Conservation (phyloP, 1,284 basidiomycete species). For the Trichosporon asahii region DNA sequence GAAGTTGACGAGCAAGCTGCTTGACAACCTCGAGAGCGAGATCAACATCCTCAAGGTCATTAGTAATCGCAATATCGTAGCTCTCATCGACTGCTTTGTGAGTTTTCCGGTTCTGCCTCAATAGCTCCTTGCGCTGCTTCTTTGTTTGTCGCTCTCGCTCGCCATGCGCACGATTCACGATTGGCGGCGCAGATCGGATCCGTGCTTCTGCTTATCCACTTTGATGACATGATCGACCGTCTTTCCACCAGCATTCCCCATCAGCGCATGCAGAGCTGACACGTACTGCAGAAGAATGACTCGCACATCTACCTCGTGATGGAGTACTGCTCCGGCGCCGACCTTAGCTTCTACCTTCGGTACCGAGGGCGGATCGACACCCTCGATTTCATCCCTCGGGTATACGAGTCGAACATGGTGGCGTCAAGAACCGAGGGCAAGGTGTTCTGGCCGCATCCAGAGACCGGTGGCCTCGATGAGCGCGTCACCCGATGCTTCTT, state of each 20-base stretch:
- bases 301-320: slow-evolving; percentile 96
- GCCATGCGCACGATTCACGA: background rate
- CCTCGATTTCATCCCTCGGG: slow-evolving; percentile 70
- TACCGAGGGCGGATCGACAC: slow-evolving; percentile 81
- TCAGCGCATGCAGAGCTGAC: slow-evolving; percentile 7
- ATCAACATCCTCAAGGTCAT: slow-evolving; percentile 94
- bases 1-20: slow-evolving; percentile 84
- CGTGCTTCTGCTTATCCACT: background rate
- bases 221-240: background rate
- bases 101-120: slow-evolving; percentile 27
- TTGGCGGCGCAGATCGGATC: background rate
- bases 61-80: slow-evolving; percentile 89
- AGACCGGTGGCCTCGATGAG: slow-evolving; percentile 84
- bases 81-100: slow-evolving; percentile 82
- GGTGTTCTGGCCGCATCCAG: slow-evolving; percentile 84
- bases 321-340: slow-evolving; percentile 93
- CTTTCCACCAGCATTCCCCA: background rate
- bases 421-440: slow-evolving; percentile 55
- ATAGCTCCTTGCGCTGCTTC: background rate
- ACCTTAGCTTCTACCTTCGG: slow-evolving; percentile 94
- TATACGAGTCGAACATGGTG: slow-evolving; percentile 49
- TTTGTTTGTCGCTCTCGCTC: background rate
- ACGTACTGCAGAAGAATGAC: slow-evolving; percentile 68
- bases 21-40: slow-evolving; percentile 93
- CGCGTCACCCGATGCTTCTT: slow-evolving; percentile 88